These are phyloP conservation scores for Polychaeton citri DNA, from an alignment of 2,329 filamentous ascomycete species.

Conservation along the genomic window DNA sequence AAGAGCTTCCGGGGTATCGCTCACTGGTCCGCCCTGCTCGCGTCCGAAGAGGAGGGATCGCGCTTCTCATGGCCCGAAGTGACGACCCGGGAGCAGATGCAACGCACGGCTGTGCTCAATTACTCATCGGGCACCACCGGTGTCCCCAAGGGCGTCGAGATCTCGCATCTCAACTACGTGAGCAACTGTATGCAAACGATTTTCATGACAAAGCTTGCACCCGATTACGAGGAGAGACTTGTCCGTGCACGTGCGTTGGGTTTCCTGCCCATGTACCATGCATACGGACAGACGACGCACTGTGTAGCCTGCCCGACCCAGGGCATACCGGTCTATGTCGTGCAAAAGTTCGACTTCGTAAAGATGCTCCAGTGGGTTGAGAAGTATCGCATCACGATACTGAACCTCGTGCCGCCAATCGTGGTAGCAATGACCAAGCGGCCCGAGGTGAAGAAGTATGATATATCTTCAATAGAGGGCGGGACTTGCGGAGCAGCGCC, in stretches of 20 bases:
- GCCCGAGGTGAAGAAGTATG: conserved; percentile 49
- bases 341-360: conserved; percentile 64
- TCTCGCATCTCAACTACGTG: conserved; percentile 65
- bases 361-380: conserved; percentile 57
- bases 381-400: conserved; percentile 52
- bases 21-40: conserved; percentile 54
- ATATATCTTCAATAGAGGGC: conserved; percentile 51
- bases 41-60: conserved; percentile 36
- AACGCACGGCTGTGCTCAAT: conserved; percentile 56
- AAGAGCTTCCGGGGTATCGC: conserved; percentile 27
- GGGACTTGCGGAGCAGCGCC: conserved; percentile 59
- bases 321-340: conserved; percentile 59
- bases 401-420: conserved; percentile 62
- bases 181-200: conserved; percentile 53
- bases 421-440: conserved; percentile 61
- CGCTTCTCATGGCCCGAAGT: conserved; percentile 52
- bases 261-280: conserved; percentile 58
- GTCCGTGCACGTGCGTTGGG: conserved; percentile 39
- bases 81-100: conserved; percentile 32
- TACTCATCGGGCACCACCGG: conserved; percentile 72
- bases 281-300: conserved; percentile 52
- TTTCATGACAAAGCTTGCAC: conserved; percentile 32
- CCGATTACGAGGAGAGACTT: conserved; percentile 34
- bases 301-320: conserved; percentile 42
- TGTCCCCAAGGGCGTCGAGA: conserved; percentile 70